Base-by-base conservation (phyloP, 1,139 yeast species). In the Citeromyces siamensis region DNA sequence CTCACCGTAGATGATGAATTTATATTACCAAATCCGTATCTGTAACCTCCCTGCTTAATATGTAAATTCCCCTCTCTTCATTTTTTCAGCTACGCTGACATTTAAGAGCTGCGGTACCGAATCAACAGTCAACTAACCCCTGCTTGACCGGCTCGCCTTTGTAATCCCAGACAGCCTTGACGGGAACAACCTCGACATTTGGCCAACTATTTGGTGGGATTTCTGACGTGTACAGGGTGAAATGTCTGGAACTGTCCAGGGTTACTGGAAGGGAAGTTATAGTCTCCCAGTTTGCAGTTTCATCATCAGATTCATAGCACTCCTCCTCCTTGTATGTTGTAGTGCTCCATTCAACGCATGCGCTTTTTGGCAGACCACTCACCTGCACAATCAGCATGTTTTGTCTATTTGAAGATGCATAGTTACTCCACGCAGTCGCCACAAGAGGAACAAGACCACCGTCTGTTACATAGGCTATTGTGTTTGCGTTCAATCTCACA, bases 291-390 rank as follows among this genome's bases (percentile, higher is more conserved):
- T 26, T 32, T 3, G 6, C 21, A 3, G 31, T 48, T 6, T 50
- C 59, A 17, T 57, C 64, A 13, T 54, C 62, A 9, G 38, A 36
- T 3, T 60, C 68, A 19, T 63, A 67, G 23, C 53, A 53, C 35
- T 67, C 68, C 28, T 65, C 71, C 37, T 66, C 62, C 49, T 60
- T 50, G 45, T 60, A 72, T 6, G 72, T 54, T 5, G 68, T 46
- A 1, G 86, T 88, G 32, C 82, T 72, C 93, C 95, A 84, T 58
- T 88, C 97, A 14, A 81, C 70, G 10, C 54, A 50, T 0, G 95
- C 93, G 27, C 65, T 64, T 35, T 72, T 71, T 1, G 97, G 97
- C 36, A 90, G 59, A 19, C 59, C 65, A 1, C 60, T 55, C 0
- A 85, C 84, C 42, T 70, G 66, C 1, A 73, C 83, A 5, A 81